A percentile compares a stretch with the other conserved stretches of the same genome.
phyloP scores from a whole-genome alignment of 805 yeast genomes.

The Yamadazyma paraphyllophila region DNA sequence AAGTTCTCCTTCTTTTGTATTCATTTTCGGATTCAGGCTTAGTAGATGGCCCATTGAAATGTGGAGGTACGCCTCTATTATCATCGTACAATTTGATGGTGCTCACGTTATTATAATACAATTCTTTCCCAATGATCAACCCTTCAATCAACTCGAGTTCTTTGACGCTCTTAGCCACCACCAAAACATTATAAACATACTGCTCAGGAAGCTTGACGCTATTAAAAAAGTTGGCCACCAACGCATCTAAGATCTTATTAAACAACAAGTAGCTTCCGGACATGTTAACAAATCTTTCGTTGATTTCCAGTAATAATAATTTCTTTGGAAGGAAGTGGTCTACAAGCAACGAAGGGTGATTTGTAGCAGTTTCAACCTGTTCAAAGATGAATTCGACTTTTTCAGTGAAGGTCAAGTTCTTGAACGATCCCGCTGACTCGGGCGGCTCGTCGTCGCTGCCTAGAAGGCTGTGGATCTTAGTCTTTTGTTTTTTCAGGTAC shows the following conservation, averaged over 20 bases:
- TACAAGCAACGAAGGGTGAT: conserved; percentile 70
- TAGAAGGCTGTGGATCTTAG: conserved; percentile 38
- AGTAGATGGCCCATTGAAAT: not conserved
- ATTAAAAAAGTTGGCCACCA: conserved; percentile 17
- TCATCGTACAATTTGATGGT: conserved; percentile 58
- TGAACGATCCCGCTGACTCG: too few relatives aligned
- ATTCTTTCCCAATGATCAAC: conserved; percentile 64
- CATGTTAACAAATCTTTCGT: conserved; percentile 48
- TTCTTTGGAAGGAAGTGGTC: conserved; percentile 77
- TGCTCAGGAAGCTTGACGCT: conserved; percentile 17
- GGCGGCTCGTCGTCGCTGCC: conserved; percentile 16
- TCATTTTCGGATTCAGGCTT: conserved; percentile 10
- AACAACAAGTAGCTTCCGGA: conserved; percentile 61
- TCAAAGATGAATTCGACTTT: conserved; percentile 42
- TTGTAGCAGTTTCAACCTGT: conserved; percentile 49
- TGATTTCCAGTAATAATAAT: conserved; percentile 62
- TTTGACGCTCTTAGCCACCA: conserved; percentile 61
- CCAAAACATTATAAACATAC: conserved; percentile 23
- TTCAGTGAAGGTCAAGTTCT: conserved; percentile 18
- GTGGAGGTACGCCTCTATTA: conserved; percentile 10
- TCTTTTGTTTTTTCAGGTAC: conserved; percentile 21
- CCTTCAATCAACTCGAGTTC: conserved; percentile 81
- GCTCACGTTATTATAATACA: conserved; percentile 65
- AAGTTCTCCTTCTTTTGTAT: conserved; percentile 9
- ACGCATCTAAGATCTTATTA: conserved; percentile 45